Evolutionary conservation across 768 basidiomycete genomes (phyloP).

Genomic region (Mycena rosella): DNA sequence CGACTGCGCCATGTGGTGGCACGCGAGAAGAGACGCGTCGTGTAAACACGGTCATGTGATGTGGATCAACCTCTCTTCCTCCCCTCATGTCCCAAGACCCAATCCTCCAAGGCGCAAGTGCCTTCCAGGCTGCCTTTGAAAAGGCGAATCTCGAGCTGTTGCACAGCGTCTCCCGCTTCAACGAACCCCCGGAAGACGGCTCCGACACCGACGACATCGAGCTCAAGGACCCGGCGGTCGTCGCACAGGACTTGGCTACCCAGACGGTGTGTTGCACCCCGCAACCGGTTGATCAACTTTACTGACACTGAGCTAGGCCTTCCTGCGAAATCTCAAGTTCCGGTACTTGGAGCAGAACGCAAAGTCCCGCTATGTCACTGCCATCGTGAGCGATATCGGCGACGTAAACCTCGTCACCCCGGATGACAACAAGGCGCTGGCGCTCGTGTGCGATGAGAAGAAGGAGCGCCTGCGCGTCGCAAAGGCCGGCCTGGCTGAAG

Average conservation of each 20-base stretch:
- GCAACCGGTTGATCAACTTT: neutral
- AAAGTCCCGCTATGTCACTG: slow-evolving; percentile 89
- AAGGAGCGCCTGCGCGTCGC: slow-evolving; percentile 75
- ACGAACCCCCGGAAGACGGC: slow-evolving; percentile 51
- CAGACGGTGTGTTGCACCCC: slow-evolving; percentile 65
- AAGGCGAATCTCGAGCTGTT: slow-evolving; percentile 54
- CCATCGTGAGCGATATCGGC: slow-evolving; percentile 86
- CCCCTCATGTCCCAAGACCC: slow-evolving; percentile 35
- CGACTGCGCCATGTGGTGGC: slow-evolving; percentile 3
- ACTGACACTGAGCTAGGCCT: slow-evolving; percentile 59
- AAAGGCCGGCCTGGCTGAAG: slow-evolving; percentile 73
- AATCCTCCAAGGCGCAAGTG: slow-evolving; percentile 42
- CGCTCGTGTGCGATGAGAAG: slow-evolving; percentile 72
- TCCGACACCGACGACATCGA: slow-evolving; percentile 52
- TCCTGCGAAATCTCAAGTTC: slow-evolving; percentile 86
- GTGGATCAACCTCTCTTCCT: slow-evolving; percentile 1
- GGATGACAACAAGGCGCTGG: slow-evolving; percentile 80
- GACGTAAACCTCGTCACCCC: slow-evolving; percentile 80
- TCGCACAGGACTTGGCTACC: slow-evolving; percentile 68
- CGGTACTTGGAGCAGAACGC: slow-evolving; percentile 93
- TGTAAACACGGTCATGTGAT: slow-evolving; percentile 23
- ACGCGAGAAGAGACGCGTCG: neutral
- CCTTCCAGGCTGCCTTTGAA: slow-evolving; percentile 50
- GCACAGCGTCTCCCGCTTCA: slow-evolving; percentile 52
- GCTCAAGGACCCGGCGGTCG: slow-evolving; percentile 65